Evolutionary conservation across 2,329 filamentous ascomycete genomes (phyloP), one percentile per base, ranked within the genome.

Genomic region (Exserohilum turcica): DNA sequence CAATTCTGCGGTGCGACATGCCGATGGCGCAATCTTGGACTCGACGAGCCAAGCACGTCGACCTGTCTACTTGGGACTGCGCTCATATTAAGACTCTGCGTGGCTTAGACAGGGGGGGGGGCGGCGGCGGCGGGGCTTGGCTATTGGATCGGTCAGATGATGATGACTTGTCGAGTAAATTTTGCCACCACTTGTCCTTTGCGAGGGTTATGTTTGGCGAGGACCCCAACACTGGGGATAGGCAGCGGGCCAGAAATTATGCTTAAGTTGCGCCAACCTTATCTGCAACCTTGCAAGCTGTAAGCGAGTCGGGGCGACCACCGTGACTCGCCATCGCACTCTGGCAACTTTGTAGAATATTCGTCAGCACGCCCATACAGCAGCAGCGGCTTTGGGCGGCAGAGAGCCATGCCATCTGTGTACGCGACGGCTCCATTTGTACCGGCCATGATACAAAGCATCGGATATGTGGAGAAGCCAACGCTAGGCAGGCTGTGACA

Each of bases 231-330:
- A 56, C 63, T 57, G 52, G 64, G 65, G 60, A 50, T 54, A 50
- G 49, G 48, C 40, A 64, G 65, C 63, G 65, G 65, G 60, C 59
- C 57, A 61, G 59, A 57, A 64, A 64, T 70, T 72, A 72, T 70
- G 69, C 69, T 72, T 72, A 72, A 71, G 61, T 65, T 65, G 63
- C 59, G 64, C 53, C 63, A 73, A 70, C 67, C 67, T 73, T 72
- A 73, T 71, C 67, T 70, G 58, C 56, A 59, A 60, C 54, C 63
- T 54, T 65, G 60, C 51, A 65, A 55, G 52, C n/a, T 53, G 62
- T 63, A 65, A 68, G 57, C 64, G 66, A 67, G 52, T 59, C 54
- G 57, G 62, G 52, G 12, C 62, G 65, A 65, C 61, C 48, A 51
- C 48, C 15, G 32, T 28, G 42, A 42, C 31, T 13, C 47, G 36